Percentiles rank a stretch among this genome's conserved stretches.
These are phyloP conservation scores for Melanomma pulvis-pyrius DNA, from an alignment of 495 filamentous ascomycete species.

Conservation along the genomic window DNA sequence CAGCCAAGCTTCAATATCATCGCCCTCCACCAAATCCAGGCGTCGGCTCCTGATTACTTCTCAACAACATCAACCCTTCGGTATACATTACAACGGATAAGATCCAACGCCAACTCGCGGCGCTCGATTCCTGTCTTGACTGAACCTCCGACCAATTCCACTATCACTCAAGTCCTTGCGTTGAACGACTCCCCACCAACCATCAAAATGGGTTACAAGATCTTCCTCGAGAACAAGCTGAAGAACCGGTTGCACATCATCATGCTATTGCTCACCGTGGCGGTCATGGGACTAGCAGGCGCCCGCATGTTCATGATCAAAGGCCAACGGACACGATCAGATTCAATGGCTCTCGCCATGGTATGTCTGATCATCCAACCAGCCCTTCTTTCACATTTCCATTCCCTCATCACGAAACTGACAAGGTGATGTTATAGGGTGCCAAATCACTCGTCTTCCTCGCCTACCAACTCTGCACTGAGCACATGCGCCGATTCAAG, in stretches of 20 bases:
- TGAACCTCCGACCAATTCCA: too few species aligned
- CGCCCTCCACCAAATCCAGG: too few species aligned
- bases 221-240: neutral
- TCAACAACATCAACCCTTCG: neutral
- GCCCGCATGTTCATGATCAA: neutral
- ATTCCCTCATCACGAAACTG: neutral
- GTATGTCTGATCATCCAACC: neutral
- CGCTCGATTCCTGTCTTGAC: neutral
- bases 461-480: slow-evolving; percentile 1
- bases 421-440: neutral
- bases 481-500: neutral
- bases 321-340: neutral
- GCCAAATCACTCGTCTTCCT: slow-evolving; percentile 1
- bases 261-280: neutral
- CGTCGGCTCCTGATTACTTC: too few species aligned
- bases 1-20: too few species aligned
- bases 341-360: neutral
- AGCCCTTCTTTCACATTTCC: too few species aligned
- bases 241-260: neutral
- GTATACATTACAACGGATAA: neutral
- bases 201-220: neutral
- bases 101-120: neutral
- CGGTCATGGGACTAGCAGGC: neutral
- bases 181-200: neutral
- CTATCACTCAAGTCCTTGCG: neutral